These are phyloP conservation scores for Boletus smithii DNA, from an alignment of 1,284 basidiomycete genomes.

Conservation along the genomic window DNA sequence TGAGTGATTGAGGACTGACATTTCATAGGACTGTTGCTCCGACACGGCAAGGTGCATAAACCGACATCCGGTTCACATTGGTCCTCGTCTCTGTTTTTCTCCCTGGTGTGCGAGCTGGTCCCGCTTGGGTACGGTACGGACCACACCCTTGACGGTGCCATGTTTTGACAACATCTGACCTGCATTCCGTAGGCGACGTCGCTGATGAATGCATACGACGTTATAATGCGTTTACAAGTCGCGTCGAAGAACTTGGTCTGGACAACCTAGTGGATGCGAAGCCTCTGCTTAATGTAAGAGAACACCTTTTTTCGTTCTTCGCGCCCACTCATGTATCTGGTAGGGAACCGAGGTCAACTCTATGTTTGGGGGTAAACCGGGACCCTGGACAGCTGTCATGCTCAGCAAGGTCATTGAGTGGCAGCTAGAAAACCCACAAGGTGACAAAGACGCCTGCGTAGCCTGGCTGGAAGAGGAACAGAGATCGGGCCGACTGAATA, in stretches of 20 bases:
- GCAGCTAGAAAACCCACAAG: constrained; percentile 76
- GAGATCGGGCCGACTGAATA: constrained; percentile 42
- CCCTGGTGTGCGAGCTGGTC: constrained; percentile 69
- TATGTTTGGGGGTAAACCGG: constrained; percentile 55
- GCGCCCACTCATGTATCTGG: constrained; percentile 1
- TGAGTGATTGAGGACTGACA: not conserved
- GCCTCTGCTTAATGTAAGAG: constrained; percentile 73
- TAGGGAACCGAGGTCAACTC: constrained; percentile 72
- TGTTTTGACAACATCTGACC: constrained; percentile 3
- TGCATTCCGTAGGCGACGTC: constrained; percentile 35
- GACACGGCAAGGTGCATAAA: constrained; percentile 67
- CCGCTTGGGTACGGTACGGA: constrained; percentile 55
- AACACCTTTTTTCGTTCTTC: not conserved
- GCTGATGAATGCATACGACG: constrained; percentile 48
- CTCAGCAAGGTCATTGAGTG: constrained; percentile 71
- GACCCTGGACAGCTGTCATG: constrained; percentile 66
- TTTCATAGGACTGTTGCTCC: constrained; percentile 59
- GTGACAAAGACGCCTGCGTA: constrained; percentile 62
- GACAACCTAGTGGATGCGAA: constrained; percentile 60
- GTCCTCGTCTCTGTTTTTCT: constrained; percentile 71
- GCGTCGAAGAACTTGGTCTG: constrained; percentile 63
- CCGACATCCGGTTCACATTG: constrained; percentile 61
- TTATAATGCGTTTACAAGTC: constrained; percentile 65
- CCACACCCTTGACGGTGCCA: too few species aligned
- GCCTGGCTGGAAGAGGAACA: constrained; percentile 64